These are phyloP conservation scores for Cynara cardunculus DNA, from an alignment of 129 eudicot genomes.

Conservation along the genomic window DNA sequence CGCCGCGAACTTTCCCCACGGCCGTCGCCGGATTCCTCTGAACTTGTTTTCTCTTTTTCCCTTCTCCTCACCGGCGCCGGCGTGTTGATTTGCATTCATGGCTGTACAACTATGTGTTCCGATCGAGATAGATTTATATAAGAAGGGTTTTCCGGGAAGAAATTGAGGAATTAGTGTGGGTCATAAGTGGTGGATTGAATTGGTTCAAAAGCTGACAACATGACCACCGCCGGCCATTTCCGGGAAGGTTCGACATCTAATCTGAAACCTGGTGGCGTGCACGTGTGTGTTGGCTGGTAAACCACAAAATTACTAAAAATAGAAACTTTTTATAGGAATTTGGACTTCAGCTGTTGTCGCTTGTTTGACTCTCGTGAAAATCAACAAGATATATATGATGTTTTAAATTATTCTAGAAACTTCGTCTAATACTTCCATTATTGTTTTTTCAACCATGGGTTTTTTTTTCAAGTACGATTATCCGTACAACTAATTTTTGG, in stretches of 20 bases:
- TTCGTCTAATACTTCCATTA: too few relatives aligned
- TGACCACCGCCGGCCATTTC: background rate
- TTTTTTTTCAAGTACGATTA: too few relatives aligned
- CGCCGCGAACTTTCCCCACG: slow-evolving; percentile 37
- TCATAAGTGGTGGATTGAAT: background rate
- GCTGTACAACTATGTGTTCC: background rate
- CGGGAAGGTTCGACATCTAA: background rate
- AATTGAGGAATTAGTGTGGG: background rate
- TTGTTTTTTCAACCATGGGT: too few relatives aligned
- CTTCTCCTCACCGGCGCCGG: background rate
- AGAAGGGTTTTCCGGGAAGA: background rate
- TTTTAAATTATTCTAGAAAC: too few relatives aligned
- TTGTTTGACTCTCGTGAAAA: too few relatives aligned
- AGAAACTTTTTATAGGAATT: background rate
- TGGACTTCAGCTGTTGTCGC: too few relatives aligned
- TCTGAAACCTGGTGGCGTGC: background rate
- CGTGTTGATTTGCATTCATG: background rate
- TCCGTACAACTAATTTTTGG: too few relatives aligned
- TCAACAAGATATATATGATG: too few relatives aligned
- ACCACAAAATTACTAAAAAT: background rate
- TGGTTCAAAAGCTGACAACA: background rate
- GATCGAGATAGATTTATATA: background rate
- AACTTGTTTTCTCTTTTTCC: slow-evolving; percentile 25
- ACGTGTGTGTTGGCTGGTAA: background rate
- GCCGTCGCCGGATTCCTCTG: slow-evolving; percentile 42